Evolutionary conservation across 352 stramenopile species (phyloP).

Genomic region (Peronospora destructor): DNA sequence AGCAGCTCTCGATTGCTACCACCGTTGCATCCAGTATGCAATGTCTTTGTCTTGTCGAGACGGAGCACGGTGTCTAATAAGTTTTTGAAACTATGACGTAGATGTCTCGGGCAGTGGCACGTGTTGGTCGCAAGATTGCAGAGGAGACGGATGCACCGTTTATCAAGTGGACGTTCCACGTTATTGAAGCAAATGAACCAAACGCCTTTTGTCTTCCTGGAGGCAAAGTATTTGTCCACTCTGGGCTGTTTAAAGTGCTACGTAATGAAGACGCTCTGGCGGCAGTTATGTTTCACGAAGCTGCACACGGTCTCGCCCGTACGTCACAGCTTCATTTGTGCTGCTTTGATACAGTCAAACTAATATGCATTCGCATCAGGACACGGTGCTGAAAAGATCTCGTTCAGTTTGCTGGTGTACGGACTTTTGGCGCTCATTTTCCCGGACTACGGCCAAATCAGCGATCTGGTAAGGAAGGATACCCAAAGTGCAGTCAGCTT

Average conservation of each 20-base stretch:
- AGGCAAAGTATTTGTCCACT: constrained; percentile 71
- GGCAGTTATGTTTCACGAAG: constrained; percentile 67
- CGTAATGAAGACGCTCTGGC: constrained; percentile 54
- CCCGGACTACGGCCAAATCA: constrained; percentile 49
- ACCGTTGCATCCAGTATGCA: constrained; percentile 35
- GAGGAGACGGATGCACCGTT: constrained; percentile 32
- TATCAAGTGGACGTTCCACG: constrained; percentile 72
- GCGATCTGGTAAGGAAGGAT: constrained; percentile 35
- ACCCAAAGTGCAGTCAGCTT: not conserved
- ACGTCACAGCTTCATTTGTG: constrained; percentile 5
- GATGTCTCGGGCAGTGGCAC: constrained; percentile 52
- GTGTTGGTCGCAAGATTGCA: constrained; percentile 49
- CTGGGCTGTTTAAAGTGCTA: constrained; percentile 63
- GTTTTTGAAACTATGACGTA: constrained; percentile 6
- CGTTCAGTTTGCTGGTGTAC: constrained; percentile 54
- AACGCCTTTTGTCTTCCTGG: constrained; percentile 72
- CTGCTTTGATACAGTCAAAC: not conserved
- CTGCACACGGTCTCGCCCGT: constrained; percentile 60
- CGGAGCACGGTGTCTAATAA: too few species aligned
- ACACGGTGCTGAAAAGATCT: constrained; percentile 67
- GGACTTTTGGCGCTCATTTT: constrained; percentile 44
- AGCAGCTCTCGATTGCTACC: constrained; percentile 38
- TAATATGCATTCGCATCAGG: constrained; percentile 22
- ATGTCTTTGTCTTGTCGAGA: too few species aligned
- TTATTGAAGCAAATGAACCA: constrained; percentile 55